Base-by-base conservation (phyloP, 1,284 basidiomycete species). In the Naganishia cerealis region DNA sequence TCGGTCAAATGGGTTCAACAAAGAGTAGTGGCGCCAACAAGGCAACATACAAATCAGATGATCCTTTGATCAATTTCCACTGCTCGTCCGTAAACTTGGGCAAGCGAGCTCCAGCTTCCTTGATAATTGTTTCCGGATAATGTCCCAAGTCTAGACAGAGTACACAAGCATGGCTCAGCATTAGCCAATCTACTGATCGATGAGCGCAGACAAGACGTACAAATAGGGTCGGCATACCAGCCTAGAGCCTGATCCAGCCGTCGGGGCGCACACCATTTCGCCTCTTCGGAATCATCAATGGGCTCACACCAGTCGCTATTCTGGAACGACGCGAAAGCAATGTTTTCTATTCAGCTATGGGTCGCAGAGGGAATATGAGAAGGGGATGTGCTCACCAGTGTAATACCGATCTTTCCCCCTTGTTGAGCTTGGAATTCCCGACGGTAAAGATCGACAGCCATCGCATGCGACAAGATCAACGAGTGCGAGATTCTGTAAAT, bases 31-130 rank as follows among this genome's bases (percentile, higher is more conserved):
- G 15, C 54, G 9, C 12, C 6, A 33, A 18, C 6, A n/a, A 58
- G 72, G 71, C 38, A 52, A 66, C 71, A 24, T 33, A 71, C 70
- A 67, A 67, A 55, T 89, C 88, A 2, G 86, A 87, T 7, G 86
- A 87, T 48, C 86, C 88, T 70, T 86, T 85, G 66, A 91, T 86
- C 52, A 90, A 78, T 29, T 78, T 77, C 52, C 84, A 72, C 74
- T 91, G 88, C 66, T 87, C 87, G 6, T 81, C 73, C 1, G 87
- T 87, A 73, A 90, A 89, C 24, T 81, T 78, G 7, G 88, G 88
- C 18, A 91, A 83, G 50, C 88, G 85, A 68, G 85, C 84, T 38
- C 87, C 86, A 40, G 89, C 81, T 75, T 87, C 84, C 69, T 84
- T 78, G 58, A 83, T 83, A 81, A 91, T 83, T 71, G 84, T 86